Evolutionary conservation across 257 asterid genomes (phyloP).

Genomic region (Solanum peruvianum): DNA sequence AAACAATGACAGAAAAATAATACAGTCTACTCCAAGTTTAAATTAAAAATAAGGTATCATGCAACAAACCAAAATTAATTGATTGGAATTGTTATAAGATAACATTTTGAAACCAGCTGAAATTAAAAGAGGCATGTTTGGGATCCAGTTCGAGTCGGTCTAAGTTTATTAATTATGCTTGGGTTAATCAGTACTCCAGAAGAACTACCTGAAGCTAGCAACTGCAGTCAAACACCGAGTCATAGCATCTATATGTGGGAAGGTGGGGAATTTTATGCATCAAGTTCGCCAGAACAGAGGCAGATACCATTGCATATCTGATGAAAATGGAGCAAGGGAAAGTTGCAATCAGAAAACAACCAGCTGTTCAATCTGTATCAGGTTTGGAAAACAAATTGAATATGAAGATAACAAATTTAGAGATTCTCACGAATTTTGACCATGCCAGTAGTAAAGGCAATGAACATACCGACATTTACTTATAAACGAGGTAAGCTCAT

Average conservation of each 20-base stretch:
- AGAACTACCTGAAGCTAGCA: not conserved
- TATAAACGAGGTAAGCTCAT: not conserved
- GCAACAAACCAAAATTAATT: not conserved
- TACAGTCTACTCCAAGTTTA: not conserved
- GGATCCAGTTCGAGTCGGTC: not conserved
- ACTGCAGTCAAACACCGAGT: not conserved
- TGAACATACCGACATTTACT: not conserved
- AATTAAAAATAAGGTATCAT: not conserved
- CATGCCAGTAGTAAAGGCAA: not conserved
- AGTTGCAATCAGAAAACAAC: not conserved
- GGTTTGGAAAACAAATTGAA: not conserved
- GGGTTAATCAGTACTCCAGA: not conserved
- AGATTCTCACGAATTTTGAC: not conserved
- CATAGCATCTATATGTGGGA: not conserved
- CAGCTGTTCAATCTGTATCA: not conserved
- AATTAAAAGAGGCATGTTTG: not conserved
- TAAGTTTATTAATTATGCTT: not conserved
- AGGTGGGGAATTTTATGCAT: not conserved
- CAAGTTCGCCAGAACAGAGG: not conserved
- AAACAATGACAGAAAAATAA: not conserved
- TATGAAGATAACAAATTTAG: not conserved
- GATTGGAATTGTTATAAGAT: not conserved
- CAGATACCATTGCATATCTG: not conserved
- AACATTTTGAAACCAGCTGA: not conserved
- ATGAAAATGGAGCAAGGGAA: not conserved